Conservation (phyloP, 2,329 filamentous ascomycete genomes). For the Pezicula rhizophila region DNA sequence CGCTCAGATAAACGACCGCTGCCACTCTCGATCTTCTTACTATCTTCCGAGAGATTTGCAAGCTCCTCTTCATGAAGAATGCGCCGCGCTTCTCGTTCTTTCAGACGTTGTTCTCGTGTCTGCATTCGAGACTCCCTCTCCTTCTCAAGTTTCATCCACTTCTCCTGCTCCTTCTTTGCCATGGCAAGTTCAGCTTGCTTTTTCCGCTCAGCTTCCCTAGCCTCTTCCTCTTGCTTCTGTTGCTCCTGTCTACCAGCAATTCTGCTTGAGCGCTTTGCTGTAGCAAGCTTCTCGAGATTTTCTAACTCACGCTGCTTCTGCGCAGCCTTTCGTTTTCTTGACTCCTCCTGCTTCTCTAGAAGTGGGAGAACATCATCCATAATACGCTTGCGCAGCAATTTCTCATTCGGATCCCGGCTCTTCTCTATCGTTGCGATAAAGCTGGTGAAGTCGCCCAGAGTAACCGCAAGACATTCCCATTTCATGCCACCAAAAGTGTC, state of each 20-base stretch:
- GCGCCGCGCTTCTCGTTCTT: conserved; percentile 78
- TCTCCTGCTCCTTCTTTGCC: conserved; percentile 61
- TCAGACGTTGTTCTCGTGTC: conserved; percentile 79
- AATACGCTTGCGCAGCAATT: conserved; percentile 65
- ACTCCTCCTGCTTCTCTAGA: conserved; percentile 71
- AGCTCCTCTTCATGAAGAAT: conserved; percentile 81
- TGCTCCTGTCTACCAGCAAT: conserved; percentile 77
- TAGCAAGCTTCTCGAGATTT: conserved; percentile 80
- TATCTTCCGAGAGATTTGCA: conserved; percentile 70
- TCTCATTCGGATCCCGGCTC: conserved; percentile 80
- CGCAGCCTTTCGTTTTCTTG: conserved; percentile 62
- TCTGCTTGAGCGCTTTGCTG: conserved; percentile 87
- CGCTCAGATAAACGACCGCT: conserved; percentile 67
- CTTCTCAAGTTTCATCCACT: conserved; percentile 52
- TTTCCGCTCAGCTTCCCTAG: conserved; percentile 64
- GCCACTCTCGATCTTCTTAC: conserved; percentile 50
- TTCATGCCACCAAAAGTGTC: conserved; percentile 68
- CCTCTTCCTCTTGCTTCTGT: conserved; percentile 67
- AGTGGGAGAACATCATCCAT: conserved; percentile 76
- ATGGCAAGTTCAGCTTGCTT: conserved; percentile 57
- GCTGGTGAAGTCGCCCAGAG: conserved; percentile 66
- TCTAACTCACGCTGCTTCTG: conserved; percentile 73
- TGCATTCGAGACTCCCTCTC: conserved; percentile 75
- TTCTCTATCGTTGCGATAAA: conserved; percentile 69
- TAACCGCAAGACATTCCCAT: conserved; percentile 89